Evolutionary conservation across 2,329 filamentous ascomycete genomes (phyloP).

Genomic region (Coniochaeta sp.): DNA sequence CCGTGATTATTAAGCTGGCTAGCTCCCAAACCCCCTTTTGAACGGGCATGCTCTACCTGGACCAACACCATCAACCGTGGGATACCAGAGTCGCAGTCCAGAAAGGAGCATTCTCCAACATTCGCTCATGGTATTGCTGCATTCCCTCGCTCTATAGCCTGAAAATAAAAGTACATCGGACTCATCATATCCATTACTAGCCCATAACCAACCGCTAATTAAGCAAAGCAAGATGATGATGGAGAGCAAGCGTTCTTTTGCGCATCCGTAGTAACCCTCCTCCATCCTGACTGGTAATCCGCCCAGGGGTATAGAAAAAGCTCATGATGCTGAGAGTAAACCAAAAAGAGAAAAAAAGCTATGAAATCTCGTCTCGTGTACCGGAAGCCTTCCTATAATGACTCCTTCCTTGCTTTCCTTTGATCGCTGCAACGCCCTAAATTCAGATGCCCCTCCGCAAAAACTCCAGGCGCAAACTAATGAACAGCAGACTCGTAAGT

Average conservation of each 20-base stretch:
- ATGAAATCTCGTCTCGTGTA: not conserved
- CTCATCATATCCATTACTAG: not conserved
- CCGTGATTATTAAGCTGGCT: not conserved
- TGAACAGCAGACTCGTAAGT: too few species aligned
- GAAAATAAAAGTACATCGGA: not conserved
- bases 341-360: not conserved
- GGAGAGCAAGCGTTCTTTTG: not conserved
- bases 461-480: too few species aligned
- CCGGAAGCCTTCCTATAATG: not conserved
- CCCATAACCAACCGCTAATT: not conserved
- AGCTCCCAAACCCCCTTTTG: too few species aligned
- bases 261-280: not conserved
- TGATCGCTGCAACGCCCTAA: too few species aligned
- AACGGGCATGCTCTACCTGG: too few species aligned
- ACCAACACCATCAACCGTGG: too few species aligned
- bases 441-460: too few species aligned
- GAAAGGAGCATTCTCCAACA: not conserved
- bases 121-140: not conserved
- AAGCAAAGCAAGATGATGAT: not conserved
- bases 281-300: constrained; percentile 1
- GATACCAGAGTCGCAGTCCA: not conserved
- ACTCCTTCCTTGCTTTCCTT: not conserved
- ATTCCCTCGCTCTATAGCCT: not conserved
- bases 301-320: constrained; percentile 5
- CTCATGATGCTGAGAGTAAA: not conserved